Conservation (phyloP, 2,329 filamentous ascomycete species). For the Cryphonectria naterciae region DNA sequence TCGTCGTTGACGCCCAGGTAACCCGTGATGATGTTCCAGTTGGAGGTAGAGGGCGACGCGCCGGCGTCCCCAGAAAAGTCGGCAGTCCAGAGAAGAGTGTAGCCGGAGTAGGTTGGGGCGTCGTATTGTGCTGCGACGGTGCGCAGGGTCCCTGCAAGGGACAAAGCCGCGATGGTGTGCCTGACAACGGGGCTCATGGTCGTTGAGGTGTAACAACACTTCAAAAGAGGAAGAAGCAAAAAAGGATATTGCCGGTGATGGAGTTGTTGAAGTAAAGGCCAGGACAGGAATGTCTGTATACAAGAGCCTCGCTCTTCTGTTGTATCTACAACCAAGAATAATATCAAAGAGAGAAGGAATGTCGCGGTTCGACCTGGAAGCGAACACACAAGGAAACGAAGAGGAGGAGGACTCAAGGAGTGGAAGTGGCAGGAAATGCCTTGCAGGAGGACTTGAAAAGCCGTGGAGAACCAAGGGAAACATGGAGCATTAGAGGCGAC, state of each 20-base stretch:
- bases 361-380: constrained; percentile 1
- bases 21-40: constrained; percentile 53
- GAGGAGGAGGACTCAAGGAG: constrained; percentile 6
- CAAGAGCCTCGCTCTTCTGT: neutral
- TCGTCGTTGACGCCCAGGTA: constrained; percentile 54
- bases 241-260: neutral
- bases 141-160: neutral
- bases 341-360: constrained; percentile 6
- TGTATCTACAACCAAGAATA: neutral
- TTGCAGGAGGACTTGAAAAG: constrained; percentile 5
- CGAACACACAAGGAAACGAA: constrained; percentile 1
- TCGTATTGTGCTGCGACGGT: constrained; percentile 5
- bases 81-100: constrained; percentile 51
- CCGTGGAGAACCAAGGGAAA: neutral
- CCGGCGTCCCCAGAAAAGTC: constrained; percentile 48
- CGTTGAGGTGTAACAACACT: neutral
- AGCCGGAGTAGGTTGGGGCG: constrained; percentile 45
- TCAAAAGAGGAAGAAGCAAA: neutral
- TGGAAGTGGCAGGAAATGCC: constrained; percentile 5
- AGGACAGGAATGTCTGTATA: neutral
- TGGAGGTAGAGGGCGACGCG: constrained; percentile 40
- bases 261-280: neutral
- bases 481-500: neutral
- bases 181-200: neutral
- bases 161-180: constrained; percentile 7